Base-by-base conservation (phyloP, 73 alveolate genomes). In the Paramecium pentaurelia region DNA sequence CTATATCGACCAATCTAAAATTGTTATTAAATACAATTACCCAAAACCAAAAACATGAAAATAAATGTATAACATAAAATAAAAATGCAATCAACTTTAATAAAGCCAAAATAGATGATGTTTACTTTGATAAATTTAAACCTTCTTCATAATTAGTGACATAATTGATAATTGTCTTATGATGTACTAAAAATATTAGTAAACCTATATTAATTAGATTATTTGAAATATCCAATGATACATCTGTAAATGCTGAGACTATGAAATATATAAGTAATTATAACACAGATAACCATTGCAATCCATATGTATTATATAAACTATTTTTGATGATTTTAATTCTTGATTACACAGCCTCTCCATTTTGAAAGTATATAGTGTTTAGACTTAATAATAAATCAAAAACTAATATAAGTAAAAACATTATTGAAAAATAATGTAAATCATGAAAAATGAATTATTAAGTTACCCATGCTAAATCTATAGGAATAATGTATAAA, bases 1-100 rank as follows among this genome's bases (percentile, higher is more conserved):
- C 90, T 77, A 40, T 77, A 77, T 22, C 10, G 3, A 18, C 90
- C 90, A 77, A 60, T 38, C 90, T 77, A 42, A 22, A 18, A 28
- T 71, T 27, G 36, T 37, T 38, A 77, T 28, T 42, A 10, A 77
- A 38, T 77, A 14, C 8, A 10, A 77, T 22, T 77, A 77, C 90
- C 90, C 68, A 77, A 45, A 38, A 38, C 90, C 90, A 77, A 8
- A 77, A 77, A 77, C 90, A 77, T 7, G 90, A 77, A 8, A 77
- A 42, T 32, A 77, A 18, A 25, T 77, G 90, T 8, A 77, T 77
- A 14, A 36, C 68, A 42, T 77, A 77, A 28, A 77, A 77, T 22
- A 77, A 22, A 20, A 77, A 77, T 36, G 49, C 42, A 30, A 77
- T 38, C 25, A 20, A 20, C 40, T 77, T 77, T 7, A 77, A 2